phyloP scores from a whole-genome alignment of 2,329 filamentous ascomycete species.

The Ophiostoma triangulosporum region DNA sequence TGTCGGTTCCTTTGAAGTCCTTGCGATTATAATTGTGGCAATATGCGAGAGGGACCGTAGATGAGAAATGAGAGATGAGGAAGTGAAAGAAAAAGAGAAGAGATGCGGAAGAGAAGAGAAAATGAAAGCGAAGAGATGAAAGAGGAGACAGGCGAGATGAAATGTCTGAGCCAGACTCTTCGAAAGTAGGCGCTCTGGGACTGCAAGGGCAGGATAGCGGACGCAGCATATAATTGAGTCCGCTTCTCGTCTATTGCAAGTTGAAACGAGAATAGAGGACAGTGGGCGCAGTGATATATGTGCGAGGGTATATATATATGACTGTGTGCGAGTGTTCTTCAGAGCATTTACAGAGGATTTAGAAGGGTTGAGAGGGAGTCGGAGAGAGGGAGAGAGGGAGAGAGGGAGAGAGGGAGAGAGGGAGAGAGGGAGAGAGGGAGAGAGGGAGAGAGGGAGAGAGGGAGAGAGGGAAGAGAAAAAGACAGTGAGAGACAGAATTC shows the following conservation, averaged over 20 bases:
- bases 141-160: not conserved
- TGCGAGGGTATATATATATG: not conserved
- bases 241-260: slow-evolving; percentile 3
- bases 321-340: no score
- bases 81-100: not conserved
- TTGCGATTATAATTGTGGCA: not conserved
- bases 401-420: no score
- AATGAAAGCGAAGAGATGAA: no score
- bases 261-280: not conserved
- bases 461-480: not conserved
- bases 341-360: not conserved
- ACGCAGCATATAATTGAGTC: not conserved
- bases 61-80: not conserved
- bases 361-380: no score
- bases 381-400: no score
- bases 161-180: not conserved
- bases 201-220: not conserved
- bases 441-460: not conserved
- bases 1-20: not conserved
- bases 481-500: not conserved
- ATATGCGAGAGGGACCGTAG: not conserved
- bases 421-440: no score
- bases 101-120: no score
- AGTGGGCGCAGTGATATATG: slow-evolving; percentile 3
- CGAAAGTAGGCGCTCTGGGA: not conserved